Base-by-base conservation (phyloP, 345 rosid genomes). In the Bretschneidera sinensis region DNA sequence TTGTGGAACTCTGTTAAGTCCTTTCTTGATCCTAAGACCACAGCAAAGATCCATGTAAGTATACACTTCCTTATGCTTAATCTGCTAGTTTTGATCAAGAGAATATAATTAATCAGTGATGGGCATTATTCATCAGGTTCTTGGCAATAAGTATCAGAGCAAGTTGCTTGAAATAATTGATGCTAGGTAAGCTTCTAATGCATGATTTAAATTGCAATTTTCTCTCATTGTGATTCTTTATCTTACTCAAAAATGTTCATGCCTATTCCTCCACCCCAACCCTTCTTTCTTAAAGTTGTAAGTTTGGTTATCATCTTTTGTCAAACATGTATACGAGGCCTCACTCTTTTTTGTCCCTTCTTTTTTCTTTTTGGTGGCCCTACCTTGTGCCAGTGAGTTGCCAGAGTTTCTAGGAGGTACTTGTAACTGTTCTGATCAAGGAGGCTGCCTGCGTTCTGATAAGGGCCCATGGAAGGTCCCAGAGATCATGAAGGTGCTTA, bases 21-120 rank as follows among this genome's bases (percentile, higher is more conserved):
- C 52, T 90, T 94, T 85, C 97, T 94, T 63, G 99, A 94, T 67
- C 95, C 97, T 0, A 94, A 90, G 81, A 94, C 97, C 55, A 86
- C 97, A 15, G 90, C 97, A 63, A 94, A 94, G 73, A 94, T 94
- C 69, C 79, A 90, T 83, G 99, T 86, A 75, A 83, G 87, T 19
- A 24, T 48, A 23, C 62, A 18, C 65, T 51, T 34, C 57, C 55
- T 51, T 39, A 51, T 35, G 28, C 18, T 50, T 31, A 53, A 47
- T 43, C 48, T 55, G 22, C 49, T 23, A 48, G 18, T 51, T 55
- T 51, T 47, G 45, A 39, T 62, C 54, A 49, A 57, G n/a, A n/a
- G n/a, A 39, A 63, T 54, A 19, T 58, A 51, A 51, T 64, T 54
- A 60, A 69, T 48, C 10, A 49, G 24, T 31, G 31, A 53, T 49